Base-by-base conservation (phyloP, 306 rosid species). In the Trifolium fragiferum region DNA sequence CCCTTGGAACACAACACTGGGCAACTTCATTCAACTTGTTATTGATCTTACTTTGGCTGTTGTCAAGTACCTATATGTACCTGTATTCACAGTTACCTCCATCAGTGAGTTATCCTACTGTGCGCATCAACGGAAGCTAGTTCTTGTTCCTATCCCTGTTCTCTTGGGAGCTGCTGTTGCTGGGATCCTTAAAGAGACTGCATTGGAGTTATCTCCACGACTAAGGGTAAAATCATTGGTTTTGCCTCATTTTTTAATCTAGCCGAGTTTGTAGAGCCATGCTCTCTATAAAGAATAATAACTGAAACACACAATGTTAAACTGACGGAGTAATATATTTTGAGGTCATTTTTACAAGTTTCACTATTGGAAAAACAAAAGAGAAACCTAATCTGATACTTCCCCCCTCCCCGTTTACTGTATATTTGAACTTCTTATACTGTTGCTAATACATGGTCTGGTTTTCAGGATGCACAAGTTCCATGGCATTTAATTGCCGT, bases 71-170 rank as follows among this genome's bases (percentile, higher is more conserved):
- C 76, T 94, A 68, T 81, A 78, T 44, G 77, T 92, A 41, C 99
- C 98, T 70, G 68, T 94, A 43, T 78, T 92, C 2, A 72, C 80
- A 0, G 81, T 90, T 58, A 78, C 98, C 65, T 84, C 93, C 32
- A 92, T 94, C 33, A 92, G 96, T 67, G 97, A 92, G 86, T 79
- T 92, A 88, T 92, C 98, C 32, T 94, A 94, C 76, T 94, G 96
- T 61, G 98, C 96, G 0, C 92, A 82, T 73, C 81, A 87, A 81
- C 82, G 75, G 87, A 94, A 89, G 89, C 88, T 94, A 33, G 53
- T 67, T 81, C 76, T 90, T 10, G 86, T 92, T 77, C 90, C 93
- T 76, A 18, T 90, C 64, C 92, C 90, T 0, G 38, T 92, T 76
- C 76, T 94, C 68, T 20, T 90, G 49, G 99, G 99, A 80, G 55